A percentile compares a stretch with the other conserved stretches of the same genome.
Evolutionary conservation across 495 filamentous ascomycete genomes (phyloP).

Genomic region (Cryomyces minteri): DNA sequence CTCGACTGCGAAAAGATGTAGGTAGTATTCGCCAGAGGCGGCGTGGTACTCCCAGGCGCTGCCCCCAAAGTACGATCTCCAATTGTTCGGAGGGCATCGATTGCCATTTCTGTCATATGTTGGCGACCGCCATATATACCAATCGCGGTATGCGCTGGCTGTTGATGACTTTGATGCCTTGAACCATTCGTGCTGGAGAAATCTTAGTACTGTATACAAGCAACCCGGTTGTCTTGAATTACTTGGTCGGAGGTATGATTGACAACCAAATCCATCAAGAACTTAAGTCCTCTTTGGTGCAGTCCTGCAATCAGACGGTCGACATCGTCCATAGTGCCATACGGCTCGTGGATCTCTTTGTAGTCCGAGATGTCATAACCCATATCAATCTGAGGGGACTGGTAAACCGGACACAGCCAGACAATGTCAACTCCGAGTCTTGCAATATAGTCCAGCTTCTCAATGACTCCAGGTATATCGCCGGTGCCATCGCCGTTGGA

Average conservation of each 20-base stretch:
- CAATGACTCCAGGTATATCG: constrained; percentile 9
- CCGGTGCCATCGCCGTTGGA: constrained; percentile 10
- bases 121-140: constrained; percentile 20
- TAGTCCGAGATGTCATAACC: constrained; percentile 21
- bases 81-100: constrained; percentile 18
- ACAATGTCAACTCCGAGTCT: constrained; percentile 14
- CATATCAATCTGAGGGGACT: constrained; percentile 17
- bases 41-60: constrained; percentile 18
- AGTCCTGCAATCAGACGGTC: constrained; percentile 13
- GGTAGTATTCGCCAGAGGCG: constrained; percentile 19
- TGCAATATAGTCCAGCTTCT: constrained; percentile 14
- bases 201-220: neutral
- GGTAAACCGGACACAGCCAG: constrained; percentile 17
- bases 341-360: constrained; percentile 9
- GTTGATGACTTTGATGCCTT: constrained; percentile 12
- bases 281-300: constrained; percentile 10
- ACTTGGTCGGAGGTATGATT: constrained; percentile 14
- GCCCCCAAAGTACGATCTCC: constrained; percentile 12
- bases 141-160: constrained; percentile 13
- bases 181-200: constrained; percentile 12
- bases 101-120: constrained; percentile 13
- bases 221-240: too few relatives aligned
- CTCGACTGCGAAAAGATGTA: constrained; percentile 15
- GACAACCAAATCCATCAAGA: constrained; percentile 16
- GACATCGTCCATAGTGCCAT: constrained; percentile 15